Base-by-base conservation (phyloP, 1,139 yeast species). In the Suhomyces kunorum region DNA sequence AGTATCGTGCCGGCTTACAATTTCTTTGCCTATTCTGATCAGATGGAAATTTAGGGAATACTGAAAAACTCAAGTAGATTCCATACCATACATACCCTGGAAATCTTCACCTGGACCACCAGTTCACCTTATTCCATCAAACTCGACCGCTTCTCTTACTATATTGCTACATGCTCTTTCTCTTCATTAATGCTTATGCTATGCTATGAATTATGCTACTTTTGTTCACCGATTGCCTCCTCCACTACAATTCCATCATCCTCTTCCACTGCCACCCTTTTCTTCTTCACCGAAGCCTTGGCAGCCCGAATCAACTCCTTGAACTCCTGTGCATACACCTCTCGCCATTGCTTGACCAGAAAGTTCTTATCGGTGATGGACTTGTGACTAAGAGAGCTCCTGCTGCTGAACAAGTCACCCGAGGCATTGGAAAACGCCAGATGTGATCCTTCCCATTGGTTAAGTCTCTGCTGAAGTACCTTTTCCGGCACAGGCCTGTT, bases 391-490 rank as follows among this genome's bases (percentile, higher is more conserved):
- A 66, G 44, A 9, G 52, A 42, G 31, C 54, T 54, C n/a, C 60
- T 50, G 6, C 51, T 52, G 15, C 56, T 48, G 38, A 66, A 68
- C 22, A 68, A 45, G 8, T 55, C 49, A 4, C 53, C 44, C 2
- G 50, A 43, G 7, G 46, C 34, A 23, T 36, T 45, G 26, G 52
- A 53, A 39, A 67, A 65, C 4, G 70, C 65, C 64, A 58, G 66
- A 49, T 68, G 73, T 3, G 72, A 59, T 9, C 67, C 56, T 52
- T 90, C 97, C 96, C 96, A 87, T 50, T 78, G 79, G 20, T 65
- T 62, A 35, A 90, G 65, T 44, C 74, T 76, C 42, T 74, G 77
- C 36, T 78, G 65, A 33, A 90, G 58, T 5, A 77, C 74, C 32
- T 66, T 62, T 20, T 78, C 81, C 14, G 78, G 62, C 5, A 76